Evolutionary conservation across 1,284 basidiomycete species (phyloP).

Genomic region (Bondarzewia mesenterica): DNA sequence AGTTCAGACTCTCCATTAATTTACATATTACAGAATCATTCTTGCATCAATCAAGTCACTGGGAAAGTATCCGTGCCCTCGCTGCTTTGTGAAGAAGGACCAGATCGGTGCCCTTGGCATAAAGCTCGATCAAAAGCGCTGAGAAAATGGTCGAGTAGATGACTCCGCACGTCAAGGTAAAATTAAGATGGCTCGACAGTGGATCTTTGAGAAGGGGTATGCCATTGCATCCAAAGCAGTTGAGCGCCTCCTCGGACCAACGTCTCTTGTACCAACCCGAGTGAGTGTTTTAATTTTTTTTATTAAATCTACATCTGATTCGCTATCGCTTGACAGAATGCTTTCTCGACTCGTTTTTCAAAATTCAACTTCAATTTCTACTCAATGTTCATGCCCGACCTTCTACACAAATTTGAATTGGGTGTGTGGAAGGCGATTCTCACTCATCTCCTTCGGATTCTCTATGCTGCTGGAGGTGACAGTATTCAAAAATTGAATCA

Average conservation of each 20-base stretch:
- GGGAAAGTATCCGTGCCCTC: conserved; percentile 20
- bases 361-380: conserved; percentile 8
- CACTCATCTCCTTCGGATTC: conserved; percentile 17
- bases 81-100: conserved; percentile 18
- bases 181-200: conserved; percentile 7
- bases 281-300: background rate
- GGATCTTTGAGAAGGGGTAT: conserved; percentile 12
- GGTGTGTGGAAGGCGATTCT: conserved; percentile 21
- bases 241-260: conserved; percentile 9
- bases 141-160: conserved; percentile 2
- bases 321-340: background rate
- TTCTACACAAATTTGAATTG: conserved; percentile 21
- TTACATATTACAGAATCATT: conserved; percentile 10
- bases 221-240: conserved; percentile 5
- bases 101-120: conserved; percentile 11
- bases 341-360: background rate
- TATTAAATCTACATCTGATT: background rate
- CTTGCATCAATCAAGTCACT: conserved; percentile 11
- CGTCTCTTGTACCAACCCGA: background rate
- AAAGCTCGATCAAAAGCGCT: conserved; percentile 1
- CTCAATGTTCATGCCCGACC: conserved; percentile 15
- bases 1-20: background rate
- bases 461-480: conserved; percentile 9
- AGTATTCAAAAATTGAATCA: conserved; percentile 17
- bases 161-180: background rate